These are phyloP conservation scores for Pseudovirgaria hyperparasitica DNA, from an alignment of 2,329 filamentous ascomycete genomes.

Conservation along the genomic window DNA sequence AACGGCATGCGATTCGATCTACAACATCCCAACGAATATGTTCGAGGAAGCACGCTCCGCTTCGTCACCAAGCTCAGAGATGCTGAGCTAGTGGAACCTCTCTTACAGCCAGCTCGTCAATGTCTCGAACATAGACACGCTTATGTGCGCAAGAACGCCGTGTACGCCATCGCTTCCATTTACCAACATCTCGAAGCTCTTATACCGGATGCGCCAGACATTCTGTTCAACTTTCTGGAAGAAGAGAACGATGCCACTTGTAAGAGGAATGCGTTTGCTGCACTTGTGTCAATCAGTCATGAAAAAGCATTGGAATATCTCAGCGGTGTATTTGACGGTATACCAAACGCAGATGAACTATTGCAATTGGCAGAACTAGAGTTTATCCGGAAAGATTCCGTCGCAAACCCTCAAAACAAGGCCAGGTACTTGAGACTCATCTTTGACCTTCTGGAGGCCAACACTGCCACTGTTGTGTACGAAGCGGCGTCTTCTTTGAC, in stretches of 20 bases:
- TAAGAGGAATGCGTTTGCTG: constrained; percentile 95
- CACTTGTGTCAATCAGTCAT: constrained; percentile 81
- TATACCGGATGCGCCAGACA: constrained; percentile 89
- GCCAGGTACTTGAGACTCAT: constrained; percentile 87
- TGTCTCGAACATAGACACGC: constrained; percentile 94
- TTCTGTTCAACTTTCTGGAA: constrained; percentile 80
- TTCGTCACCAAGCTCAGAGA: constrained; percentile 60
- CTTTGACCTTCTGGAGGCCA: constrained; percentile 89
- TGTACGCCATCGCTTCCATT: constrained; percentile 88
- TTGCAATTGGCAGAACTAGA: constrained; percentile 88
- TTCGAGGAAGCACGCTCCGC: constrained; percentile 92
- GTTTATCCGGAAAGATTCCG: constrained; percentile 95
- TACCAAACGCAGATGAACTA: constrained; percentile 88
- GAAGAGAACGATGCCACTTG: constrained; percentile 87
- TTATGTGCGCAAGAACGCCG: constrained; percentile 96
- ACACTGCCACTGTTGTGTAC: constrained; percentile 89
- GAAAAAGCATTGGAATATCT: constrained; percentile 84
- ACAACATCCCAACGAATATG: constrained; percentile 96
- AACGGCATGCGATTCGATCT: constrained; percentile 97
- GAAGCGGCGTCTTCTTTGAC: constrained; percentile 94
- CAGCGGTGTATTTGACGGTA: constrained; percentile 79
- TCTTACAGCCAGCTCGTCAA: constrained; percentile 79
- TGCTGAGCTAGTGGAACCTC: constrained; percentile 87
- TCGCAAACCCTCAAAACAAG: constrained; percentile 91
- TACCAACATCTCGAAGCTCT: constrained; percentile 80